Percentiles rank a stretch among this genome's conserved stretches.
phyloP scores from a whole-genome alignment of 2,329 filamentous ascomycete genomes.

The Hysterium pulicare region DNA sequence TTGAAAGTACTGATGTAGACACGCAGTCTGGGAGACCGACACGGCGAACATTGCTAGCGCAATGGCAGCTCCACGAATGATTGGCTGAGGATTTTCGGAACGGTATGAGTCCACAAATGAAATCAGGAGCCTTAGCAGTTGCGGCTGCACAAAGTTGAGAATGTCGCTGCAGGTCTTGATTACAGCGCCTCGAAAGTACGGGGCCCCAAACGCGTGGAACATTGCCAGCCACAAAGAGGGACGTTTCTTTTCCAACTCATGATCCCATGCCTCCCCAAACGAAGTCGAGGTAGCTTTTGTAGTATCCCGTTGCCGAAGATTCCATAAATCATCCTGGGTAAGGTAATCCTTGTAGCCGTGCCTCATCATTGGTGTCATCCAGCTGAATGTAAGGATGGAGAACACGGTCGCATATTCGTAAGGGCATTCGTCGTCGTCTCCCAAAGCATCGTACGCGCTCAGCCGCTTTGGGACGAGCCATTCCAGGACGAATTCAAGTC shows the following conservation, averaged over 20 bases:
- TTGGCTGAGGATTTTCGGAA: slow-evolving; percentile 63
- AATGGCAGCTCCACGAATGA: slow-evolving; percentile 81
- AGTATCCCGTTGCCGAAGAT: slow-evolving; percentile 73
- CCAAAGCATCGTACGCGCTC: slow-evolving; percentile 65
- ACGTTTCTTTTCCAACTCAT: slow-evolving; percentile 66
- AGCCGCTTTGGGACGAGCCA: slow-evolving; percentile 81
- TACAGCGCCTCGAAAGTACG: slow-evolving; percentile 74
- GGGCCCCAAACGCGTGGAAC: slow-evolving; percentile 77
- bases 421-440: slow-evolving; percentile 68
- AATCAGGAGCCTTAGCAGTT: slow-evolving; percentile 81
- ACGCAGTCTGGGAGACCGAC: slow-evolving; percentile 80
- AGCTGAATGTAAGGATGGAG: slow-evolving; percentile 88
- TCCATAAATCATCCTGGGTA: slow-evolving; percentile 95
- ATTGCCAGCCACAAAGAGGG: slow-evolving; percentile 87
- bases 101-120: slow-evolving; percentile 77
- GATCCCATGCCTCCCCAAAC: slow-evolving; percentile 73
- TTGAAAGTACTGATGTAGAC: slow-evolving; percentile 97
- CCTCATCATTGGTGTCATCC: slow-evolving; percentile 99
- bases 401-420: slow-evolving; percentile 93
- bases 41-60: slow-evolving; percentile 88
- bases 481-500: slow-evolving; percentile 72
- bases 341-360: slow-evolving; percentile 88
- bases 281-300: slow-evolving; percentile 68
- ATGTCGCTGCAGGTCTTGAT: slow-evolving; percentile 90
- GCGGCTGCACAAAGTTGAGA: slow-evolving; percentile 85